These are phyloP conservation scores for Salpingoeca rosetta DNA, from an alignment of 78 protist genomes.

Conservation along the genomic window DNA sequence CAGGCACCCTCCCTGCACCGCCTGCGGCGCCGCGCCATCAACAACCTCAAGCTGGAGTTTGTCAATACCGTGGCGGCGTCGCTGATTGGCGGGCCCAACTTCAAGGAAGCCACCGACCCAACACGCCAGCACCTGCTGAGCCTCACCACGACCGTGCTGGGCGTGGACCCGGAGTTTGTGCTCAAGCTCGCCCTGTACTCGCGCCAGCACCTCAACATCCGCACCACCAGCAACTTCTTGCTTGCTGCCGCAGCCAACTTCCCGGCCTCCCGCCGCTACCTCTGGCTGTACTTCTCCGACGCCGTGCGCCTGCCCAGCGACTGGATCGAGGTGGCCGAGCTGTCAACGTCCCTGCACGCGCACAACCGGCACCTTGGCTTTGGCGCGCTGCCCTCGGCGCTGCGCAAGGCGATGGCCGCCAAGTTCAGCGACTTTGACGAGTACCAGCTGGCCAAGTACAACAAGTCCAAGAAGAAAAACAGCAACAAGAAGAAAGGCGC, in stretches of 20 bases:
- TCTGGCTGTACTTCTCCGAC: conserved; percentile 36
- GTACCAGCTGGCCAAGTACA: conserved; percentile 75
- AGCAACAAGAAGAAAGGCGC: conserved; percentile 33
- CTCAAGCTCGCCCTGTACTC: conserved; percentile 57
- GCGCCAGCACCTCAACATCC: conserved; percentile 60
- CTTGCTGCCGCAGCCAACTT: conserved; percentile 36
- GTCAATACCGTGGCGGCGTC: conserved; percentile 53
- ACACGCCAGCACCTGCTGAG: background rate
- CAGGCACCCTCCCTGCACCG: background rate
- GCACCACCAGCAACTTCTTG: conserved; percentile 58
- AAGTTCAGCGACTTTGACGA: conserved; percentile 63
- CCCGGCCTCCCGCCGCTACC: conserved; percentile 33
- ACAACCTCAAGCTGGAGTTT: conserved; percentile 25
- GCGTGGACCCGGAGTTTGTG: conserved; percentile 61
- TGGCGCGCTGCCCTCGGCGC: background rate
- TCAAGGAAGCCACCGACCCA: background rate
- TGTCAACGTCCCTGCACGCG: background rate
- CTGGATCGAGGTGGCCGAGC: conserved; percentile 60
- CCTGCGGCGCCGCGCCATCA: background rate
- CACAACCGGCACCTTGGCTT: background rate
- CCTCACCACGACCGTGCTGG: background rate
- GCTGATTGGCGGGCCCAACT: conserved; percentile 51
- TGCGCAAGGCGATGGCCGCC: conserved; percentile 43
- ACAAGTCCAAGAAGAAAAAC: conserved; percentile 63
- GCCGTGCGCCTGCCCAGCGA: conserved; percentile 64